Base-by-base conservation (phyloP, 345 rosid species). In the Populus deltoides region DNA sequence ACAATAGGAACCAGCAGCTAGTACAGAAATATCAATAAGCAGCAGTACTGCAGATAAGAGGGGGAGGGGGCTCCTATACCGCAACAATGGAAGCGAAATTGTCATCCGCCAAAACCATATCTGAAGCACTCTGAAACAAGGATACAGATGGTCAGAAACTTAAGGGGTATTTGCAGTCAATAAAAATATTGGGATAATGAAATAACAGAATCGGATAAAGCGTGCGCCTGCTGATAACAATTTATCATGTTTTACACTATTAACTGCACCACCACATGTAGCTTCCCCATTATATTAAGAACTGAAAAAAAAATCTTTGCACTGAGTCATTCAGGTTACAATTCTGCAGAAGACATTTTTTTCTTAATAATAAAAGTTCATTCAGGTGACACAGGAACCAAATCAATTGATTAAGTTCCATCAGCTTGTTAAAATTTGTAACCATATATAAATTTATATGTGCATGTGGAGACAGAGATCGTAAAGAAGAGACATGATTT, bases 81-180 rank as follows among this genome's bases (percentile, higher is more conserved):
- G 95, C 98, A 72, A 96, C 97, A 75, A 96, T 92, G 33, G 99
- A 90, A 81, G 99, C 97, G 82, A 96, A 96, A 84, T 96, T 96
- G 81, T 96, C 99, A 79, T 96, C 99, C n/a, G 97, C 99, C 90
- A 96, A 87, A 86, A 96, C 98, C 99, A 96, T 96, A 89, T 96
- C 99, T 66, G 99, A 91, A 85, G 99, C 98, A 81, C 94, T 96
- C 99, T 96, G 95, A 68, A 86, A 76, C 74, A 84, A 80, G 81
- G 18, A 72, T 27, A 71, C 39, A 70, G 55, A 59, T 66, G 24
- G 72, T 74, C 57, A 78, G 59, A 61, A 62, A 68, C 59, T 71
- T 36, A 20, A 5, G 39, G 25, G 27, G 62, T 47, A 11, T 39
- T 45, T 38, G 27, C 7, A 61, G 1, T 24, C n/a, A 7, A 71